These are phyloP conservation scores for Ustilago crameri DNA, from an alignment of 1,284 basidiomycete species.

Conservation along the genomic window DNA sequence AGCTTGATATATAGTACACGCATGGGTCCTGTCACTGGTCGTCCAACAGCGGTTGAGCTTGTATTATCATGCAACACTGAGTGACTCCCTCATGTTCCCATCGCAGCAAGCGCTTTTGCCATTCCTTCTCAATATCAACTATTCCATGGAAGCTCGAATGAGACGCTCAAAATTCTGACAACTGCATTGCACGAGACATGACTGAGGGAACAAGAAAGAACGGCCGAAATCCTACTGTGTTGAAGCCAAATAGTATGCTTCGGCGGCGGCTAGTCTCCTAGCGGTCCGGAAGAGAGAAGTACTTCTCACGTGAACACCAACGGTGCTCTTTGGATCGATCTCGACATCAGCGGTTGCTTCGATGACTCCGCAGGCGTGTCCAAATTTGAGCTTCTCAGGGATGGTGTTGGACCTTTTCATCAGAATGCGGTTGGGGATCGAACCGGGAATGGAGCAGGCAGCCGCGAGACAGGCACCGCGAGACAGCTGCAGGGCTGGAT, in stretches of 20 bases:
- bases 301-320: conserved; percentile 18
- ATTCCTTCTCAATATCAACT: no score
- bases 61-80: no score
- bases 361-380: conserved; percentile 17
- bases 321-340: conserved; percentile 9
- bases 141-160: no score
- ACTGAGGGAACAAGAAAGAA: no score
- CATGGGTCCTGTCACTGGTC: no score
- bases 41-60: no score
- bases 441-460: conserved; percentile 16
- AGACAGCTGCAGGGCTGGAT: conserved; percentile 21
- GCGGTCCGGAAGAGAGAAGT: conserved; percentile 23
- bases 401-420: conserved; percentile 7
- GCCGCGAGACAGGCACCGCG: conserved; percentile 20
- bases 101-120: no score
- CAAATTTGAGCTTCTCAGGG: conserved; percentile 14
- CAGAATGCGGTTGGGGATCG: conserved; percentile 19
- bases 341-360: conserved; percentile 24
- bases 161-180: no score
- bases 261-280: conserved; percentile 8
- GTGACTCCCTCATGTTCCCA: no score
- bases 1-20: no score
- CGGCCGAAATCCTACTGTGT: no score
- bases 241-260: conserved; percentile 14
- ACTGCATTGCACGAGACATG: no score